phyloP scores from a whole-genome alignment of 2,329 filamentous ascomycete species.

The Fusarium sambucinum region DNA sequence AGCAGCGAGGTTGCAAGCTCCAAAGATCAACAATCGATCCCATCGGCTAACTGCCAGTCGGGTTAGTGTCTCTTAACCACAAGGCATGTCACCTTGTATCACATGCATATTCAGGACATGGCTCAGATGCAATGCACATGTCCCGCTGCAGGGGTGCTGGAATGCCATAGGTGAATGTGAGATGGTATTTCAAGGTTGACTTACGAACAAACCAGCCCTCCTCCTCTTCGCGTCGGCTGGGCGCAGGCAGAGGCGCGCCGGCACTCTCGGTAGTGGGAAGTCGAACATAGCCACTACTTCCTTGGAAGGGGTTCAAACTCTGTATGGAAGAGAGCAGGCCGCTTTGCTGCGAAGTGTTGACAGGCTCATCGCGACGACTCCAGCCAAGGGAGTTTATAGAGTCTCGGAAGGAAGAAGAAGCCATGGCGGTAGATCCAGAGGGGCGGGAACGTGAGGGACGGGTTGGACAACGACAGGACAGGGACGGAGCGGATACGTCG shows the following conservation, averaged over 20 bases:
- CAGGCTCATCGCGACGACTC: conserved; percentile 86
- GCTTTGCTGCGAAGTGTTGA: conserved; percentile 76
- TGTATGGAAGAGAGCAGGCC: conserved; percentile 85
- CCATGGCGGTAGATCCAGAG: conserved; percentile 67
- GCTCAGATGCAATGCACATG: conserved; percentile 60
- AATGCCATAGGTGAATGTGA: conserved; percentile 37
- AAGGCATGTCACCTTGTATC: conserved; percentile 58
- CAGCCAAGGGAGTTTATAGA: conserved; percentile 95
- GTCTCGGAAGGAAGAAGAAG: conserved; percentile 89
- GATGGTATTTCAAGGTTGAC: conserved; percentile 57
- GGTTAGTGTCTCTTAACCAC: conserved; percentile 55
- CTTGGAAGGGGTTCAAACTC: conserved; percentile 85
- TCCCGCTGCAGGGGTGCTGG: conserved; percentile 59
- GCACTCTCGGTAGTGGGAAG: conserved; percentile 86
- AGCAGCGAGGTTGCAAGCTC: conserved; percentile 88
- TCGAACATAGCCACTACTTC: conserved; percentile 86
- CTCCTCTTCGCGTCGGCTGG: conserved; percentile 89
- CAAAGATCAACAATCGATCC: conserved; percentile 95
- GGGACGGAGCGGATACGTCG: conserved; percentile 46
- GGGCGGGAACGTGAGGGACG: conserved; percentile 35
- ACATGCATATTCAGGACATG: conserved; percentile 56
- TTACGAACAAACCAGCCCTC: conserved; percentile 96
- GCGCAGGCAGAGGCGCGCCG: conserved; percentile 87
- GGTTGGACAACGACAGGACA: conserved; percentile 35
- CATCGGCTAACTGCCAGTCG: conserved; percentile 85